Conservation (phyloP, 768 basidiomycete species). For the Macrolepiota dolichaula region DNA sequence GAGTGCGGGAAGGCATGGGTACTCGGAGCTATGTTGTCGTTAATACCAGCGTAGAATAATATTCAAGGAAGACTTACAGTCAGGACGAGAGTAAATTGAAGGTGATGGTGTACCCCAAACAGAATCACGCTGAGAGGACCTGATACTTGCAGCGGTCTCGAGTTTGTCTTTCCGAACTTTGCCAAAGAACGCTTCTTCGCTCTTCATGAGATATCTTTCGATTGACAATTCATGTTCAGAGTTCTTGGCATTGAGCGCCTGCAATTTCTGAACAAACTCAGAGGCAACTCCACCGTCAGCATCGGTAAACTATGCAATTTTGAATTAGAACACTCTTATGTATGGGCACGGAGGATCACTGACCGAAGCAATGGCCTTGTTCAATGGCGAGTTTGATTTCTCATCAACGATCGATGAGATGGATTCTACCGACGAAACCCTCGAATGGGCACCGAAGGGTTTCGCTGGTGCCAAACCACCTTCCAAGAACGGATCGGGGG, state of each 20-base stretch:
- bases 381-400: slow-evolving; percentile 85
- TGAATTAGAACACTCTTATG: not conserved
- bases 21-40: slow-evolving; percentile 40
- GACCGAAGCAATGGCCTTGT: slow-evolving; percentile 90
- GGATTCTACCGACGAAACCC: slow-evolving; percentile 84
- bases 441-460: slow-evolving; percentile 80
- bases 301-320: slow-evolving; percentile 75
- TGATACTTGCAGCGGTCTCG: slow-evolving; percentile 74
- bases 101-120: slow-evolving; percentile 72
- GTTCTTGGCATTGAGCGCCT: slow-evolving; percentile 75
- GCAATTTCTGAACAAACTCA: slow-evolving; percentile 84
- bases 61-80: slow-evolving; percentile 48
- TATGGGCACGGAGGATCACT: slow-evolving; percentile 18
- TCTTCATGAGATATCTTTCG: slow-evolving; percentile 86
- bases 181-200: slow-evolving; percentile 91
- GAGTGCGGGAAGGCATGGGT: slow-evolving; percentile 43
- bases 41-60: not conserved
- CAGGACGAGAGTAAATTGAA: slow-evolving; percentile 68
- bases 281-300: slow-evolving; percentile 89
- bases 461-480: slow-evolving; percentile 51
- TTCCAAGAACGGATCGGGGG: slow-evolving; percentile 87
- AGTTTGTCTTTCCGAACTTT: slow-evolving; percentile 87
- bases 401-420: slow-evolving; percentile 91
- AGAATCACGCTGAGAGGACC: slow-evolving; percentile 78
- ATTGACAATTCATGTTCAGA: slow-evolving; percentile 91